phyloP scores from a whole-genome alignment of 192 early-diverging fungal genomes.

The Coemansia sp. region DNA sequence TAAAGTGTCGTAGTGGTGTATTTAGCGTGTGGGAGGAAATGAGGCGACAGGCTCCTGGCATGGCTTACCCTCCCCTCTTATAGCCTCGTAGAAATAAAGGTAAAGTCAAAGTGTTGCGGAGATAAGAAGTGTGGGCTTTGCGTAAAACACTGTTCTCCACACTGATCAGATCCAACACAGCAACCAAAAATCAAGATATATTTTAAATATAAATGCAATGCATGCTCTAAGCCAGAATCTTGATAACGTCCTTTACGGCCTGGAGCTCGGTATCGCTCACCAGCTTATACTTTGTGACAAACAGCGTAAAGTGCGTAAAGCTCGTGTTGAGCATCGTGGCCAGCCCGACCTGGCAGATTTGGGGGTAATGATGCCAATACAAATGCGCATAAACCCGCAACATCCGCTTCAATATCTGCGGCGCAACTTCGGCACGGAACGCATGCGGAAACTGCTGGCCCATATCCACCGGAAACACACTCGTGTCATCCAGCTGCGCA shows the following conservation, averaged over 20 bases:
- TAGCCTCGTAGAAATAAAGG: too few species aligned
- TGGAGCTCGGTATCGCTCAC: slow-evolving; percentile 58
- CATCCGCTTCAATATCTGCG: slow-evolving; percentile 80
- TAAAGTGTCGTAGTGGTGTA: neutral
- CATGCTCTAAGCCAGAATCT: slow-evolving; percentile 23
- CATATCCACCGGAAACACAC: slow-evolving; percentile 81
- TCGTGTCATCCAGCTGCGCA: slow-evolving; percentile 77
- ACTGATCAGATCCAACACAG: too few species aligned
- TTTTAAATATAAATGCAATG: neutral
- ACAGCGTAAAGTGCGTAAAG: slow-evolving; percentile 92
- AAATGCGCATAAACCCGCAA: slow-evolving; percentile 94
- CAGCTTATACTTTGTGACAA: slow-evolving; percentile 83
- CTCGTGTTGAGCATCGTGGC: slow-evolving; percentile 90
- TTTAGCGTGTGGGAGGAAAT: neutral
- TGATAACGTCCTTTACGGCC: slow-evolving; percentile 54
- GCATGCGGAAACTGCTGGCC: slow-evolving; percentile 69
- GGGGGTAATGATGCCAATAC: slow-evolving; percentile 80
- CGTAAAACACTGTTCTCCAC: too few species aligned
- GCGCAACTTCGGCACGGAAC: slow-evolving; percentile 63
- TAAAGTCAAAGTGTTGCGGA: too few species aligned
- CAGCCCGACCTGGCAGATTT: slow-evolving; percentile 71
- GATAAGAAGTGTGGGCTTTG: too few species aligned
- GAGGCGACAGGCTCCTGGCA: neutral
- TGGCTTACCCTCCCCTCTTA: neutral
- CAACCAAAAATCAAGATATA: neutral